Percentiles rank a stretch among this genome's conserved stretches.
These are phyloP conservation scores for Cercis canadensis DNA, from an alignment of 306 rosid species.

Conservation along the genomic window DNA sequence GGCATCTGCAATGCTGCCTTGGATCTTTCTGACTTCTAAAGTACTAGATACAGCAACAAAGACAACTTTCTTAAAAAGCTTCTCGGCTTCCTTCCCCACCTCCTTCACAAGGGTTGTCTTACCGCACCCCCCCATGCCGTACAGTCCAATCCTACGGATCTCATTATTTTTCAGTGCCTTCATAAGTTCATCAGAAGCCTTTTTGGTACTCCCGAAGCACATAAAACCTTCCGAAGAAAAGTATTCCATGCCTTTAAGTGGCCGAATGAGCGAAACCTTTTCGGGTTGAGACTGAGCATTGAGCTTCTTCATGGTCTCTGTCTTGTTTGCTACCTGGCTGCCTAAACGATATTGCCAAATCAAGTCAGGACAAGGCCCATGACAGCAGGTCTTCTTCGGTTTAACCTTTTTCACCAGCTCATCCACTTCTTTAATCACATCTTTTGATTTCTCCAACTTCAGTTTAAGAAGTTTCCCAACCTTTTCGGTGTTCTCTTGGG, in stretches of 20 bases:
- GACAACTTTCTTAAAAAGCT: neutral
- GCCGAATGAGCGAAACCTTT: neutral
- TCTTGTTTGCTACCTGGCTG: neutral
- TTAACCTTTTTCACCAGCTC: neutral
- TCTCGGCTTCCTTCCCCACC: neutral
- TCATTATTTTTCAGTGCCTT: neutral
- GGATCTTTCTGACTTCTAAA: neutral
- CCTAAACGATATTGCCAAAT: neutral
- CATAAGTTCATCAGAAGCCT: neutral
- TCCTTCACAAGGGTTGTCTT: neutral
- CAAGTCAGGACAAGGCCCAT: neutral
- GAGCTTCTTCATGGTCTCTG: neutral
- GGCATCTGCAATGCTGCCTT: neutral
- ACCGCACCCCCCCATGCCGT: neutral
- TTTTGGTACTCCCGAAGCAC: neutral
- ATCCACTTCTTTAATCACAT: neutral
- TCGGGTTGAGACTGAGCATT: neutral
- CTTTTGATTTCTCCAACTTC: neutral
- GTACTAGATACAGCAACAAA: neutral
- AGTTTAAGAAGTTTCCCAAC: neutral
- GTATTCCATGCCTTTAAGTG: neutral
- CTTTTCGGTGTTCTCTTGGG: neutral
- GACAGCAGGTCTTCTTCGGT: neutral
- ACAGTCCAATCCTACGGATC: neutral
- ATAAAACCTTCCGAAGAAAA: neutral